Conservation (phyloP, 768 basidiomycete species). For the Chalciporus piperatus region DNA sequence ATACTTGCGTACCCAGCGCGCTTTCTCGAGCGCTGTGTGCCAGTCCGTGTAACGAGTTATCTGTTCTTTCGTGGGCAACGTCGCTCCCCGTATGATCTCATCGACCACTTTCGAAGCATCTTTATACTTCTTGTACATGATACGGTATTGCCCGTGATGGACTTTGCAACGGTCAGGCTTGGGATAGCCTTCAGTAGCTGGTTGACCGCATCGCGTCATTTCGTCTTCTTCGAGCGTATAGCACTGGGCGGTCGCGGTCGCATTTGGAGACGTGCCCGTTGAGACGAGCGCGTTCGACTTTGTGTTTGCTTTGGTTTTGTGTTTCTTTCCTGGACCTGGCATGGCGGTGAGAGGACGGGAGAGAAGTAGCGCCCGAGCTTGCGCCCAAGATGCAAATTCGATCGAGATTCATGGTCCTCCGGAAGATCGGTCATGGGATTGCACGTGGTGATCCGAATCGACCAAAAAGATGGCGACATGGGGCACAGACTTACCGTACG, state of each 20-base stretch:
- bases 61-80: slow-evolving; percentile 19
- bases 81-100: slow-evolving; percentile 1
- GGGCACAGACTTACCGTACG: no score
- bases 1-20: slow-evolving; percentile 24
- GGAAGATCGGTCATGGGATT: no score
- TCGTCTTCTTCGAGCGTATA: slow-evolving; percentile 25
- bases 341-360: not conserved
- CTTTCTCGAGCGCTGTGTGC: slow-evolving; percentile 16
- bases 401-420: no score
- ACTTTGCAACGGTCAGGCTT: slow-evolving; percentile 18
- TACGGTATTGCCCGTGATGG: slow-evolving; percentile 27
- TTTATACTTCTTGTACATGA: slow-evolving; percentile 26
- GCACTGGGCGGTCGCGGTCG: slow-evolving; percentile 7
- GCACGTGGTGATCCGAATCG: no score
- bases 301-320: not conserved
- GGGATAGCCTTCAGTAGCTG: slow-evolving; percentile 20
- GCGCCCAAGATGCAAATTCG: no score
- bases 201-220: slow-evolving; percentile 20
- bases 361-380: not conserved
- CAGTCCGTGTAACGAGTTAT: slow-evolving; percentile 14
- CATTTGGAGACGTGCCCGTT: not conserved
- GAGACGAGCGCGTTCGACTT: not conserved
- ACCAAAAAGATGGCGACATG: no score
- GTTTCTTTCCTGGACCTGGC: slow-evolving; percentile 11
- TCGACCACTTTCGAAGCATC: slow-evolving; percentile 27